Evolutionary conservation across 768 basidiomycete genomes (phyloP).

Genomic region (Suillus variegatus): DNA sequence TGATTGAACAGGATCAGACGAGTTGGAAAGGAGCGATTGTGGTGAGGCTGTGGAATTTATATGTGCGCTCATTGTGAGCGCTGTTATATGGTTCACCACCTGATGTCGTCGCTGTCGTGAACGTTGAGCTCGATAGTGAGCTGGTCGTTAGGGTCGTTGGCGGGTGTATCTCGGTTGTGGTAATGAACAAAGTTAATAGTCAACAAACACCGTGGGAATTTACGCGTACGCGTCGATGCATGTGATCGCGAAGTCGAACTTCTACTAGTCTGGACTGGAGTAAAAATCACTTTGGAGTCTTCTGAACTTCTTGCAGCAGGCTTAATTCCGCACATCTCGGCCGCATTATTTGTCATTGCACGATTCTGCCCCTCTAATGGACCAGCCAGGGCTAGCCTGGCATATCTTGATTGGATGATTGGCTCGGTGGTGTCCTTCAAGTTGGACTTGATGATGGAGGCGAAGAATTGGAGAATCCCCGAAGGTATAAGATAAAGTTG

Average conservation of each 20-base stretch:
- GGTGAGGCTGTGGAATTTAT: conserved; percentile 34
- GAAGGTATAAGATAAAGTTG: neutral
- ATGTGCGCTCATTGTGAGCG: conserved; percentile 31
- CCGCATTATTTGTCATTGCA: neutral
- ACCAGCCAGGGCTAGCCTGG: neutral
- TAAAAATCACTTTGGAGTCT: neutral
- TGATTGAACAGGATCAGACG: conserved; percentile 63
- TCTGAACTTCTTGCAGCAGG: neutral
- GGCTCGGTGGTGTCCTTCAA: neutral
- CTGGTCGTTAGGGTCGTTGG: conserved; percentile 12
- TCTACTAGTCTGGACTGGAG: neutral
- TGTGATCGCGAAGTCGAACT: conserved; percentile 26
- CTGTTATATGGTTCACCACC: conserved; percentile 12
- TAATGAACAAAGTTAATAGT: conserved; percentile 3
- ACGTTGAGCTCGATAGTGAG: conserved; percentile 15
- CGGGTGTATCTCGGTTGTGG: conserved; percentile 13
- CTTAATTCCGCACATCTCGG: neutral
- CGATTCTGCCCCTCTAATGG: neutral
- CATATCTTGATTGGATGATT: neutral
- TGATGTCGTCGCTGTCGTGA: conserved; percentile 20
- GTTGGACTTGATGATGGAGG: conserved; percentile 12
- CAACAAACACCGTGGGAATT: conserved; percentile 31
- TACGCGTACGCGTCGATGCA: conserved; percentile 25
- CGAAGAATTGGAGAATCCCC: neutral
- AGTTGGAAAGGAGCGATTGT: conserved; percentile 54